A percentile compares a stretch with the other conserved stretches of the same genome.
These are phyloP conservation scores for Xylariaceae sp. DNA, from an alignment of 2,329 filamentous ascomycete species.

Conservation along the genomic window DNA sequence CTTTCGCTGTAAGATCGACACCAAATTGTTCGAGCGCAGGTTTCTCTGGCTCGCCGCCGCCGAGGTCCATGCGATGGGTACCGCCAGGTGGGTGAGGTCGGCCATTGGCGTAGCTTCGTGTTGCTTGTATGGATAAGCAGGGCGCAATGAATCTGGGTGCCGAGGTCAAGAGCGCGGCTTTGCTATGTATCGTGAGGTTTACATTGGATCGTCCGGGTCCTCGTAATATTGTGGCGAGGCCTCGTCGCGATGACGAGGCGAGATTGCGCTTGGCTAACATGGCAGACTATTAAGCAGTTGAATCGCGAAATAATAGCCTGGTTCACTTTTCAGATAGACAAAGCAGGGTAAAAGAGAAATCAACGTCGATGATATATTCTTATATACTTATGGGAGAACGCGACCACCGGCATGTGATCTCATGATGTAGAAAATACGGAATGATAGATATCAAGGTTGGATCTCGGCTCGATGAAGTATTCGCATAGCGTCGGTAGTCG, in stretches of 20 bases:
- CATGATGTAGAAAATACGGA: constrained; percentile 4
- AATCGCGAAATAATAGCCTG: too few species aligned
- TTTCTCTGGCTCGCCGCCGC: constrained; percentile 69
- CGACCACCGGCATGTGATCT: constrained; percentile 1
- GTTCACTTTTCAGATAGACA: too few species aligned
- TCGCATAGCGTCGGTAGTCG: constrained; percentile 12
- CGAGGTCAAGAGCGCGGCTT: constrained; percentile 24
- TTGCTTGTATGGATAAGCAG: constrained; percentile 19
- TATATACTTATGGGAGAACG: not conserved
- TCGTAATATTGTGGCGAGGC: constrained; percentile 28
- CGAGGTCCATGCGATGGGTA: constrained; percentile 88
- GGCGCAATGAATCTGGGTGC: constrained; percentile 17
- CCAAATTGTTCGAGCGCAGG: constrained; percentile 87
- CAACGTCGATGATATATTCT: constrained; percentile 11
- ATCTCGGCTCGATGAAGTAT: too few species aligned
- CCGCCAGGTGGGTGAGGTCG: constrained; percentile 83
- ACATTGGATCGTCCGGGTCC: constrained; percentile 23
- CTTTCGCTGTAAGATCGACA: constrained; percentile 79
- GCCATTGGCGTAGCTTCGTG: constrained; percentile 60
- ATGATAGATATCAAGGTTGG: too few species aligned
- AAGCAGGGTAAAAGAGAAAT: constrained; percentile 4
- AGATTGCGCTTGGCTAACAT: constrained; percentile 40
- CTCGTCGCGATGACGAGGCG: constrained; percentile 33
- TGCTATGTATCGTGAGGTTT: constrained; percentile 22
- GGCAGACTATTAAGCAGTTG: constrained; percentile 8